Base-by-base conservation (phyloP, 306 rosid genomes). In the Medicago arabica region DNA sequence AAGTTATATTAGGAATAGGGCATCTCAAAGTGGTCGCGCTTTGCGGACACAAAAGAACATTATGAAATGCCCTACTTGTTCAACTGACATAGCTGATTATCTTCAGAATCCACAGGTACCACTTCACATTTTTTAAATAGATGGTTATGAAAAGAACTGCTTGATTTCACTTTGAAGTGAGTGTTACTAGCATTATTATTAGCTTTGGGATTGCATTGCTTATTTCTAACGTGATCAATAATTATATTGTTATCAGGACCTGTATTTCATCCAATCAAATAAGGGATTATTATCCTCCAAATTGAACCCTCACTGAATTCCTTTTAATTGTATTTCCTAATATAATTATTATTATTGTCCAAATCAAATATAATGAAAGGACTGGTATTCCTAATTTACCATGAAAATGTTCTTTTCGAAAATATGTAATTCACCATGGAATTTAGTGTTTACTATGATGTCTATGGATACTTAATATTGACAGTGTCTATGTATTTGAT, bases 71-170 rank as follows among this genome's bases (percentile, higher is more conserved):
- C 96, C 97, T n/a, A 79, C 89, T 34, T 91, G 96, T 61, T 69
- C 89, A 13, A 66, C 13, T 1, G 94, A 93, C 60, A 89, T 89
- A 5, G 84, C 96, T 76, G 93, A 89, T 5, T 93, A 84, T 82
- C 92, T 91, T 73, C 92, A 89, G 54, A 89, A 86, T 66, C 89
- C 83, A 9, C 93, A 93, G 96, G 98, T 93, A 59, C 40, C 54
- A 1, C 34, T n/a, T 13, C 14, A 17, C 40, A 18, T 31, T 17
- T 44, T 78, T 50, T 2, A 62, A 39, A 19, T 21, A 17, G 14
- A 6, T 49, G 31, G 7, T 23, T 15, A 25, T 4, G 10, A 51
- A 78, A 78, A 46, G 10, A 38, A 54, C 61, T 19, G 34, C 31
- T 19, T 18, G 61, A 55, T 55, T 55, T 55, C 61, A 55, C 15